Base-by-base conservation (phyloP, 495 filamentous ascomycete species). In the Annulohypoxylon stygium region DNA sequence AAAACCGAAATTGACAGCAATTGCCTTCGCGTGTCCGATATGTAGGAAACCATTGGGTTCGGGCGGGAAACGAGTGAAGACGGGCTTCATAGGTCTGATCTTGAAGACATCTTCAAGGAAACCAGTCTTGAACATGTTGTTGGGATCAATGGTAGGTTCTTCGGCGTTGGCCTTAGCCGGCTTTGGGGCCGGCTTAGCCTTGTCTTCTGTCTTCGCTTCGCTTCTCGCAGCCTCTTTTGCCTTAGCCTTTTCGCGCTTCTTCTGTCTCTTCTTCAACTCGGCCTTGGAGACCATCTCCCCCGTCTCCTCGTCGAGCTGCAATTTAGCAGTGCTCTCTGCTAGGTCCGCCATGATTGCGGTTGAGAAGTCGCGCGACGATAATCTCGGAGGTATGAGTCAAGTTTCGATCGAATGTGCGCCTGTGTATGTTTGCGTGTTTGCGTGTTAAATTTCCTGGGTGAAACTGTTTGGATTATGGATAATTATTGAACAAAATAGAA, bases 1-100 rank as follows among this genome's bases (percentile, higher is more conserved):
- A 81, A 97, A 98, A 0, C 96, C 97, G 79, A 98, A 98, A 82
- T 98, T 99, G 75, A 98, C 88, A 0, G 93, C 90, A 81, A 99
- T 98, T n/a, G 96, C 96, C 83, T 98, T 98, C 71, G 90, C 90
- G 79, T 98, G 96, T 18, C 95, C 95, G 76, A 97, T 93, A 76
- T 97, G 93, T 3, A 95, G 86, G 78, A 85, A 91, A 54, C 89
- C 88, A 67, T 90, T 90, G 37, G 94, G 94, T 81, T 98, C 97
- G 14, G 96, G 96, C 5, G 96, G 96, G 80, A 99, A 98, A 74
- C 94, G 90, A 9, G 94, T 96, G 54, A 90, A 77, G 33, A 93
- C 89, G 36, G 85, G 80, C 77, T 90, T 88, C 4, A 85, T 81
- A 5, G 93, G 89, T 45, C 91, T 88, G 81, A 93, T 91, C 61